Evolutionary conservation across 106 monocot genomes (phyloP).

Genomic region (Phalaenopsis aphrodite): DNA sequence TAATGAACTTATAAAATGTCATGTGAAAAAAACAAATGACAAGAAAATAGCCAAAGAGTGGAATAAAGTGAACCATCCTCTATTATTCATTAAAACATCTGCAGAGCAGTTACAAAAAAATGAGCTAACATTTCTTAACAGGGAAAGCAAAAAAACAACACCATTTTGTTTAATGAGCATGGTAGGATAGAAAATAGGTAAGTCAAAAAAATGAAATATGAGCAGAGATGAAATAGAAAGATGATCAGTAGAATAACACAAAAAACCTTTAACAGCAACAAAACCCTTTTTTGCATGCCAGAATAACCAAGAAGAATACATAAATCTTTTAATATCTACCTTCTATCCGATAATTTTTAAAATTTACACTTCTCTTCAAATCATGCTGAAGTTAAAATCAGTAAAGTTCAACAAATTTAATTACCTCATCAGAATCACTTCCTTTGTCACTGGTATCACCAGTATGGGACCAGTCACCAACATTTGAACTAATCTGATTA

Average conservation of each 20-base stretch:
- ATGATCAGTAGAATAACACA: not conserved
- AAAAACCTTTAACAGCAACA: not conserved
- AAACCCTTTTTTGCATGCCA: not conserved
- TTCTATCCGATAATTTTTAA: not conserved
- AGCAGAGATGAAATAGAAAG: not conserved
- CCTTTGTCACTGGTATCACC: slow-evolving; percentile 37
- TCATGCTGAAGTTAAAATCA: not conserved
- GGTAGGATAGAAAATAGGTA: not conserved
- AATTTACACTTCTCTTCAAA: not conserved
- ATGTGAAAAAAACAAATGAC: not conserved
- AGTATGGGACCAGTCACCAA: slow-evolving; percentile 32
- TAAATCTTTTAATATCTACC: not conserved
- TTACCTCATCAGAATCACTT: slow-evolving; percentile 51
- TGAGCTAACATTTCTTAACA: not conserved
- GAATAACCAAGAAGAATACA: not conserved
- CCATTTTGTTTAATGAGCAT: not conserved
- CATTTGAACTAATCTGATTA: slow-evolving; percentile 56
- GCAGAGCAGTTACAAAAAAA: not conserved
- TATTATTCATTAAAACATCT: not conserved
- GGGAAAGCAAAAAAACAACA: not conserved
- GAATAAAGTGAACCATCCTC: not conserved
- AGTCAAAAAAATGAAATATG: not conserved
- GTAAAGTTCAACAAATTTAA: not conserved
- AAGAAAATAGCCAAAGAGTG: not conserved
- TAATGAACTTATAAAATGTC: not conserved